Evolutionary conservation across 2,329 filamentous ascomycete genomes (phyloP), one percentile per base, ranked within the genome.

Genomic region (Fusarium fracticaudum): DNA sequence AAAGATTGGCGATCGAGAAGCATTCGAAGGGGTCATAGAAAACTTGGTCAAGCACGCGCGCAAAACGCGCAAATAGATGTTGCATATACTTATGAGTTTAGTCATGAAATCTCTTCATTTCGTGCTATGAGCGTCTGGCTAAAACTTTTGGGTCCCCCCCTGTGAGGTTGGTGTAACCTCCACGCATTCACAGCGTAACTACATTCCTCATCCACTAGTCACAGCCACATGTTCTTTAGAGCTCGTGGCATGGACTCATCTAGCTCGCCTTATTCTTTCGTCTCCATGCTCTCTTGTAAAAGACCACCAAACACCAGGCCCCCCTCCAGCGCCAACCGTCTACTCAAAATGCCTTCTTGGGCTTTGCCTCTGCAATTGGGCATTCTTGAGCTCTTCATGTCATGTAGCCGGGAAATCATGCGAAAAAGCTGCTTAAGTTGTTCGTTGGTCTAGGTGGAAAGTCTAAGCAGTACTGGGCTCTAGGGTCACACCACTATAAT

Each of bases 11-110:
- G 96, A 98, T 80, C 92, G 96, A 76, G 96, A 98, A 81, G 94
- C 95, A 6, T 96, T 98, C 81, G 96, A 98, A 81, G 95, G 94
- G 2, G 96, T 98, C 22, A 98, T 98, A 87, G 96, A 98, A 84
- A 98, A 98, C 82, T 83, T 98, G 74, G 96, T 98, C 48, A 96
- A 95, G 82, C 94, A 97, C 84, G 94, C 94, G 57, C 89, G 94
- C 81, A 94, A 95, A 84, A 91, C 94, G 64, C 89, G 94, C 80
- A 96, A 95, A 84, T 94, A 85, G 84, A 75, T 41, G 45, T 67
- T 64, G 31, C 72, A 73, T 73, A 71, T 61, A 67, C 51, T 70
- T 51, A 35, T 41, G 54, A 50, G 51, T 65, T 76, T 69, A 51
- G 51, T 55, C 64, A 71, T 59, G 40, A 70, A 75, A 53, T 67